Evolutionary conservation across 768 basidiomycete genomes (phyloP), one percentile per base, ranked within the genome.

Genomic region (Symmetrospora coprosmae): DNA sequence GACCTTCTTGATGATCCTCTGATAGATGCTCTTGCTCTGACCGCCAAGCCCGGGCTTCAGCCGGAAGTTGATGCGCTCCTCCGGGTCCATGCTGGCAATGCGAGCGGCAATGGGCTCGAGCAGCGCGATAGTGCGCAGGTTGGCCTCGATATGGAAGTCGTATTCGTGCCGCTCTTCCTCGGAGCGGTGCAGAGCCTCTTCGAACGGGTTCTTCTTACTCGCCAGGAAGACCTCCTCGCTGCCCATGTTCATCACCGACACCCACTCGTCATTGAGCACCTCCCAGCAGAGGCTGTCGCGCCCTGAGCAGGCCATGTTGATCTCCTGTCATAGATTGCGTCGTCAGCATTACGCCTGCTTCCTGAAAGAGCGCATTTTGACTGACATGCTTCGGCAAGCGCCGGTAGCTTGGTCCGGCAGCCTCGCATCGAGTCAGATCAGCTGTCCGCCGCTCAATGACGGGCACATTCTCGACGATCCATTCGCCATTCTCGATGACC

Each of bases 91-190:
- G 64, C 83, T 81, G 65, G 85, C 82, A 66, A 99, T 84, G 37
- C 89, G 83, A 25, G 77, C 78, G 60, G 81, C 80, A 61, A 97
- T 78, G 2, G 91, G 91, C 69, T 97, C 89, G 59, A 99, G 79
- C 40, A 92, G 75, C 1, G 86, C 81, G 68, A 97, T 92, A 14
- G 91, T 96, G 40, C 91, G 82, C 9, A 81, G 75, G 66, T 97
- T 81, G 17, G 84, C 87, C 70, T 94, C 89, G 39, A 99, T 80
- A 67, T 91, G 86, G 62, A 91, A 90, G 67, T 94, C 90, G 71
- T 88, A 97, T 73, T 97, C 92, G 73, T 96, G 89, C 28, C 94
- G 82, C 72, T 99, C 94, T 72, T 99, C 92, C 73, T 99, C 94
- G 68, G 88, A 85, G 74, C 88, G 88, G 75, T 97, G 90, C 59